A percentile compares a stretch with the other conserved stretches of the same genome.
These are phyloP conservation scores for Kalaharituber pfeilii DNA, from an alignment of 2,329 filamentous ascomycete species.

Conservation along the genomic window DNA sequence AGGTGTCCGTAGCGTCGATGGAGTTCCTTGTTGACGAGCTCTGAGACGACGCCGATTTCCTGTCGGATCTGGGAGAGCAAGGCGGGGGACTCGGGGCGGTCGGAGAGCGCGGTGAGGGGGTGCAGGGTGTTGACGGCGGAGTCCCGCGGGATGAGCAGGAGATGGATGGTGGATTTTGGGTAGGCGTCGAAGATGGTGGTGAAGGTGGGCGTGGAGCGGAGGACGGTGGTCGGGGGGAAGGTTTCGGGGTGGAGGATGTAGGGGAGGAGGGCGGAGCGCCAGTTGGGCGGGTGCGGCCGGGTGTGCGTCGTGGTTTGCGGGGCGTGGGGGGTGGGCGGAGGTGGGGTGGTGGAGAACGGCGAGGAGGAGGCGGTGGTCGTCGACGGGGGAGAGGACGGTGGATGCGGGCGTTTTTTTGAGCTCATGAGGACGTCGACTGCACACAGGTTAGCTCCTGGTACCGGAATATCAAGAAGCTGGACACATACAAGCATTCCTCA, in stretches of 20 bases:
- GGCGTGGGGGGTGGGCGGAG: neutral
- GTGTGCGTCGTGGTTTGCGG: neutral
- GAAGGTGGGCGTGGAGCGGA: constrained; percentile 50
- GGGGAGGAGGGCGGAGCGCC: constrained; percentile 44
- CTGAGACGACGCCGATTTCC: constrained; percentile 37
- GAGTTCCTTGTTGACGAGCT: constrained; percentile 55
- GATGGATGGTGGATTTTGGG: constrained; percentile 71
- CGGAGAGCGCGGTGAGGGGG: constrained; percentile 68
- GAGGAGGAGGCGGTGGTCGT: neutral
- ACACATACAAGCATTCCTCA: too few relatives aligned
- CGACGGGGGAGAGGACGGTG: neutral
- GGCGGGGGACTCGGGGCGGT: constrained; percentile 33
- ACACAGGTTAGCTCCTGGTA: too few relatives aligned
- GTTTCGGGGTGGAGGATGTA: constrained; percentile 49
- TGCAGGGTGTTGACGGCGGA: constrained; percentile 49
- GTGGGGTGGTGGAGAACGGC: neutral
- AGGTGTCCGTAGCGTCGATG: constrained; percentile 43
- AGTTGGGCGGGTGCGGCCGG: constrained; percentile 16
- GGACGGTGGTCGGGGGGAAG: constrained; percentile 41
- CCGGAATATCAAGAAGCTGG: too few relatives aligned
- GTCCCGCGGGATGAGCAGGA: constrained; percentile 70
- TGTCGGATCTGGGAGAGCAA: neutral
- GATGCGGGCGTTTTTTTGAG: neutral
- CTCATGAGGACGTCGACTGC: too few relatives aligned
- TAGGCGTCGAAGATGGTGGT: constrained; percentile 68